Conservation (phyloP, 75 land plant species). For the Pinus albicaulis region DNA sequence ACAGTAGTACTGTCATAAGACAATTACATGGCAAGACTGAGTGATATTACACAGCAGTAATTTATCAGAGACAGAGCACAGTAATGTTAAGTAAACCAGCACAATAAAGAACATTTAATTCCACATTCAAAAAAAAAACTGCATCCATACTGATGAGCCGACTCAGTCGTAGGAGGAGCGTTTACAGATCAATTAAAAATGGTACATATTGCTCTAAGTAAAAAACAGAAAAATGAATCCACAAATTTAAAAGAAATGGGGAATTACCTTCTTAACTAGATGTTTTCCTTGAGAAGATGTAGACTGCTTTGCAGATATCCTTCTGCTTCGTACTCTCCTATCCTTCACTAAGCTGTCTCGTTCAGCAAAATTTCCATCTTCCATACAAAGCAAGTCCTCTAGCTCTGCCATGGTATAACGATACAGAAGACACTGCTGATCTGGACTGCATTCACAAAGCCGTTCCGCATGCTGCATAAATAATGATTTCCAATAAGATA, state of each 20-base stretch:
- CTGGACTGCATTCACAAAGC: constrained; percentile 85
- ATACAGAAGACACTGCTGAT: constrained; percentile 68
- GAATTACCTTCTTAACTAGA: constrained; percentile 6
- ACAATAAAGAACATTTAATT: too few species aligned
- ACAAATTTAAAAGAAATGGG: neutral
- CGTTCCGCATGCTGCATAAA: constrained; percentile 82
- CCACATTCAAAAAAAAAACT: too few species aligned
- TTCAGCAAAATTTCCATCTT: constrained; percentile 10
- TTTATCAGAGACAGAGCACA: too few species aligned
- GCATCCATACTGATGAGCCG: too few species aligned
- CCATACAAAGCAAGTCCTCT: constrained; percentile 43
- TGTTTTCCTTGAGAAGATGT: neutral
- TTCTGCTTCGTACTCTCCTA: constrained; percentile 1
- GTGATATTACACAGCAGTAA: too few species aligned
- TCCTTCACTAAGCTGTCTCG: neutral
- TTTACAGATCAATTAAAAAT: neutral
- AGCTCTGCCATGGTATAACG: constrained; percentile 87
- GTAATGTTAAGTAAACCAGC: too few species aligned
- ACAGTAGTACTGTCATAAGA: too few species aligned
- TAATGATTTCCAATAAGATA: neutral
- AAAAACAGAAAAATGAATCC: neutral
- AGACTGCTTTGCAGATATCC: constrained; percentile 8
- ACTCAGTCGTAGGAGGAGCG: too few species aligned
- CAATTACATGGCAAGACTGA: too few species aligned
- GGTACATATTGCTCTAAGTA: neutral